A percentile compares a stretch with the other conserved stretches of the same genome.
Evolutionary conservation across 257 asterid species (phyloP).

Genomic region (Lithospermum erythrorhizon): DNA sequence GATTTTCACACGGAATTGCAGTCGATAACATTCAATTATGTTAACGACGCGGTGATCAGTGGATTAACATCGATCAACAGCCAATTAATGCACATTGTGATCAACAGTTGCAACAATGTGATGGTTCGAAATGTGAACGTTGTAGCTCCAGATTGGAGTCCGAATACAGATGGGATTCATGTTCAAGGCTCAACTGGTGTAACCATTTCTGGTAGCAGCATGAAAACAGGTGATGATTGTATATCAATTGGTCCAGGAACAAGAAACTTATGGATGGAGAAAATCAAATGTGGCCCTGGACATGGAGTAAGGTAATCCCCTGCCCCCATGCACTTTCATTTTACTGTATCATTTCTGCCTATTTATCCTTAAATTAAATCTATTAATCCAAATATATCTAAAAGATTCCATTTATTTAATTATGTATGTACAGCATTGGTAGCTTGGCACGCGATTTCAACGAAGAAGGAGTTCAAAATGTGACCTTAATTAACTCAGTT

Average conservation of each 20-base stretch:
- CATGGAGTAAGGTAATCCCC: conserved; percentile 4
- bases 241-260: conserved; percentile 1
- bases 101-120: conserved; percentile 2
- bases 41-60: neutral
- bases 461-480: neutral
- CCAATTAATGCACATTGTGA: conserved; percentile 3
- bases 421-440: neutral
- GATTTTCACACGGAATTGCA: neutral
- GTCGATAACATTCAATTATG: conserved; percentile 1
- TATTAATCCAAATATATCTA: too few species aligned
- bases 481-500: neutral
- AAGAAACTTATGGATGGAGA: conserved; percentile 4
- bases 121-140: conserved; percentile 1
- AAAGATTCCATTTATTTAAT: neutral
- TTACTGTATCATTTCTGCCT: too few species aligned
- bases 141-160: neutral
- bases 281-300: conserved; percentile 3
- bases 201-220: neutral
- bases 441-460: conserved; percentile 2
- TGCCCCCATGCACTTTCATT: too few species aligned
- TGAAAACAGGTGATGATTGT: conserved; percentile 2
- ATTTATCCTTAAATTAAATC: too few species aligned
- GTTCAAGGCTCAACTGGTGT: conserved; percentile 4
- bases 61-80: conserved; percentile 1
- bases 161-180: conserved; percentile 1